Base-by-base conservation (phyloP, 306 rosid species). In the Rosa chinensis region DNA sequence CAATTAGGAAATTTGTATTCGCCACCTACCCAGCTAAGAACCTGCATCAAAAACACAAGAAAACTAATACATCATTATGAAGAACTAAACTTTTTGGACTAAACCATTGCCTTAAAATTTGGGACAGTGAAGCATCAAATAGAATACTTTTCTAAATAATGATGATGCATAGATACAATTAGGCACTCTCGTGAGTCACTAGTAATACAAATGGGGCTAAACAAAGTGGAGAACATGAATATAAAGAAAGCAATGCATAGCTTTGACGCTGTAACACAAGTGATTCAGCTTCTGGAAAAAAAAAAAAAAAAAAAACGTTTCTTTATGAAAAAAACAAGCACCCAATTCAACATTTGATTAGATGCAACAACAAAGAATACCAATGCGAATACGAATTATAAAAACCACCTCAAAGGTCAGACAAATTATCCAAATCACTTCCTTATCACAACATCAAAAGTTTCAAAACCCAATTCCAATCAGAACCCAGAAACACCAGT, bases 1-100 rank as follows among this genome's bases (percentile, higher is more conserved):
- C 77, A 90, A 85, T 75, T 47, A 80, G 80, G 75, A 52, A 78
- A 79, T 61, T 53, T 76, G 75, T 66, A 78, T 61, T 32, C 67
- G 39, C 78, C 77, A 14, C 82, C 70, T 56, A 69, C 62, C 80
- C 82, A 50, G 55, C 83, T 39, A 81, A 61, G 68, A 84, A 81
- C 78, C 86, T 82, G 78, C 82, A 82, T 45, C 12, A 79, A 77
- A 32, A 66, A 56, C 74, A 70, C 73, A 69, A 13, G 23, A n/a
- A 76, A 28, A 76, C 53, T 66, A 50, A 70, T 67, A 49, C 53
- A 28, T 66, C 43, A 10, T 28, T 78, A 44, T 35, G 70, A 72
- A 52, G 37, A 55, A 35, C 37, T 43, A 59, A 59, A 23, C 28
- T 16, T 21, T 20, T 58, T 58, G 16, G 0, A 21, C 64, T 21